These are phyloP conservation scores for Smithsoniella earleae DNA, from an alignment of 163 green algal genomes.

Conservation along the genomic window DNA sequence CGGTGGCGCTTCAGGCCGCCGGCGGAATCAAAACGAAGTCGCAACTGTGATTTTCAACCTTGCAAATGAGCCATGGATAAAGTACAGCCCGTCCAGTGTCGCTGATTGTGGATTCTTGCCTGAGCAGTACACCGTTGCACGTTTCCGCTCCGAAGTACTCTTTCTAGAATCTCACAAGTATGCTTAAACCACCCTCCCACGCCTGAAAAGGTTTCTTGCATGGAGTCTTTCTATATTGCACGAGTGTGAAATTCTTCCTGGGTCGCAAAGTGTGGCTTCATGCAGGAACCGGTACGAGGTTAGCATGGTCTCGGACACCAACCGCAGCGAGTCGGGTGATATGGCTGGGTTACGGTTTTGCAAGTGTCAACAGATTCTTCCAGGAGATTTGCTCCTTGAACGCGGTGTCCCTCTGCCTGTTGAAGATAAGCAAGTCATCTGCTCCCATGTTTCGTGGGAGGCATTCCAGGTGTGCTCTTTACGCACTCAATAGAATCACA, in stretches of 20 bases:
- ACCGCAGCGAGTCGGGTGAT: neutral
- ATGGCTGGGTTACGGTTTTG: neutral
- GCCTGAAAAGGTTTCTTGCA: too few species aligned
- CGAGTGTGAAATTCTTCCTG: too few species aligned
- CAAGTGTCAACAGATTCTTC: neutral
- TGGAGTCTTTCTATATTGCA: too few species aligned
- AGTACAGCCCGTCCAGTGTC: conserved; percentile 14
- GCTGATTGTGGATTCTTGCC: conserved; percentile 18
- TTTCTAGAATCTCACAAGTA: conserved; percentile 13
- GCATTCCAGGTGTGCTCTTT: conserved; percentile 13
- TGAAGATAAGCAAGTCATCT: neutral
- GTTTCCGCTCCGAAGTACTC: neutral
- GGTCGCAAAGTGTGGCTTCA: neutral
- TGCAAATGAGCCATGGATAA: conserved; percentile 14
- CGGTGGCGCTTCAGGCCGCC: neutral
- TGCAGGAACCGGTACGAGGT: conserved; percentile 23
- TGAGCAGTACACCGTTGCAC: conserved; percentile 21
- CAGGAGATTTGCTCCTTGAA: neutral
- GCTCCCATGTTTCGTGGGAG: conserved; percentile 8
- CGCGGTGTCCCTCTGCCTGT: neutral
- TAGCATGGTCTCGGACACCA: neutral
- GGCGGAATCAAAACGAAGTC: conserved; percentile 13
- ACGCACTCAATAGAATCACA: too few species aligned
- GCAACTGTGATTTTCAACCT: conserved; percentile 24
- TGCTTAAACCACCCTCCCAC: too few species aligned